phyloP scores from a whole-genome alignment of 208 protist genomes.

The Acanthamoeba sp. region DNA sequence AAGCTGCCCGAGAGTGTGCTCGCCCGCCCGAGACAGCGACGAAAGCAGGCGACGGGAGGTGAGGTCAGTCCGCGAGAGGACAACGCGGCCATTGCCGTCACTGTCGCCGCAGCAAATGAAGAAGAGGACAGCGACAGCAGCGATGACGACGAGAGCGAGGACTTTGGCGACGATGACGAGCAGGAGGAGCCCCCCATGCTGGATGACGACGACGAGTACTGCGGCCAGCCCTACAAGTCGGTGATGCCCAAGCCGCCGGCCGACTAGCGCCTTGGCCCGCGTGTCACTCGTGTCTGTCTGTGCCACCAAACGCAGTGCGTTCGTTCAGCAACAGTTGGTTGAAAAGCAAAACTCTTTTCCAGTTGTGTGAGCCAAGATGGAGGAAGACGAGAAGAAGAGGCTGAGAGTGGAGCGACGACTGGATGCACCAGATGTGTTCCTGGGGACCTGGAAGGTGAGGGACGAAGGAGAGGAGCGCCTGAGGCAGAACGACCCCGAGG shows the following conservation, averaged over 20 bases:
- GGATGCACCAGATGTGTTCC: not conserved
- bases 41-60: too few species aligned
- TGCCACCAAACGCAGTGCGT: too few species aligned
- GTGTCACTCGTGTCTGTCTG: too few species aligned
- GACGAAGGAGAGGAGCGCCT: not conserved
- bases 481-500: not conserved
- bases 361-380: too few species aligned
- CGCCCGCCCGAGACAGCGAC: too few species aligned
- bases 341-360: too few species aligned
- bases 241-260: too few species aligned
- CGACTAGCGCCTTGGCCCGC: too few species aligned
- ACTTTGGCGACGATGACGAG: not conserved
- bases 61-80: constrained; percentile 31
- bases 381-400: not conserved
- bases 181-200: not conserved
- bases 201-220: not conserved
- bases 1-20: too few species aligned
- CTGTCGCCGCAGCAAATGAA: not conserved
- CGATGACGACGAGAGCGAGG: constrained; percentile 9
- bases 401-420: not conserved
- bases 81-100: not conserved
- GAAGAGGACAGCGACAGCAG: not conserved
- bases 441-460: not conserved
- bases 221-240: not conserved
- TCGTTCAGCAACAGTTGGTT: too few species aligned